These are phyloP conservation scores for Chondrostereum purpureum DNA, from an alignment of 1,284 basidiomycete genomes.

Conservation along the genomic window DNA sequence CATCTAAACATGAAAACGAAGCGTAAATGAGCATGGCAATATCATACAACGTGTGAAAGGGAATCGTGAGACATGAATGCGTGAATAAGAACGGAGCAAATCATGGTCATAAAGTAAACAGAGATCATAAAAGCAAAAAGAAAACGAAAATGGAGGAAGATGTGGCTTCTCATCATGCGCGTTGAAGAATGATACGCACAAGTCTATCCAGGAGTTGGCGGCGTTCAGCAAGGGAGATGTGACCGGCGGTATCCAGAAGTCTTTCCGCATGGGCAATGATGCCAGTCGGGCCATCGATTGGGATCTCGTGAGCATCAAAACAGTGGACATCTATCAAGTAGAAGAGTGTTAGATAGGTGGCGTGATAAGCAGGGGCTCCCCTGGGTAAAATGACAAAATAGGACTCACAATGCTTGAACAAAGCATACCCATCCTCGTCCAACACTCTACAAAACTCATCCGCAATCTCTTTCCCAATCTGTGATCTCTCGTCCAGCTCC, in stretches of 20 bases:
- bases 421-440: constrained; percentile 52
- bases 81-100: neutral
- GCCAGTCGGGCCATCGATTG: constrained; percentile 65
- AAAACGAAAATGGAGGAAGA: neutral
- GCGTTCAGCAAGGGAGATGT: constrained; percentile 42
- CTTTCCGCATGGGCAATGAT: constrained; percentile 56
- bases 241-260: constrained; percentile 44
- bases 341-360: constrained; percentile 5
- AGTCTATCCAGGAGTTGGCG: constrained; percentile 55
- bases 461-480: constrained; percentile 51
- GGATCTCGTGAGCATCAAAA: constrained; percentile 67
- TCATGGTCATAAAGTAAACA: neutral
- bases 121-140: too few relatives aligned
- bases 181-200: constrained; percentile 54
- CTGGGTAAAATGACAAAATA: constrained; percentile 7
- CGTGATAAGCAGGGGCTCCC: neutral
- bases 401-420: constrained; percentile 64
- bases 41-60: neutral
- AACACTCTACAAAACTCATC: constrained; percentile 55
- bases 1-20: neutral
- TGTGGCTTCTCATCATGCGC: constrained; percentile 28
- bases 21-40: neutral
- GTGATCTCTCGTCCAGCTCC: constrained; percentile 21
- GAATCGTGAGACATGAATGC: neutral
- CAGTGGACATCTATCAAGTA: constrained; percentile 58